phyloP scores from a whole-genome alignment of 441 rosid species.

The Geranium incanum region DNA sequence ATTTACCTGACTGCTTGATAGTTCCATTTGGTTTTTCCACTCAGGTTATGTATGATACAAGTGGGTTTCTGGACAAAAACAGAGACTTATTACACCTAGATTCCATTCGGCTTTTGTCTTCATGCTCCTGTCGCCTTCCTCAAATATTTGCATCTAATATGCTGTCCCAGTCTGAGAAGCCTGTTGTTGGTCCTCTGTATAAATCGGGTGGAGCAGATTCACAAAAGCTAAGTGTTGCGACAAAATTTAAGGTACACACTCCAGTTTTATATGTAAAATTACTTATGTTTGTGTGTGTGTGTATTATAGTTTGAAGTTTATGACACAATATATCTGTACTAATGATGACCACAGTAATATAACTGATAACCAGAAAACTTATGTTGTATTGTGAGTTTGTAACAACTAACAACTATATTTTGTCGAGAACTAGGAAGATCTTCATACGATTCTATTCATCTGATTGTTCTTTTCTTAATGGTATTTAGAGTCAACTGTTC shows the following conservation, averaged over 20 bases:
- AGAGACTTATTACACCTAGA: constrained; percentile 90
- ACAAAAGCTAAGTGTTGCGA: constrained; percentile 84
- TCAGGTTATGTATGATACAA: constrained; percentile 89
- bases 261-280: background rate
- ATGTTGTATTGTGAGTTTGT: background rate
- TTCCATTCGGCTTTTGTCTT: constrained; percentile 84
- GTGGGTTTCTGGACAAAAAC: constrained; percentile 94
- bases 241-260: constrained; percentile 79
- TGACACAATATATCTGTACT: too few species aligned
- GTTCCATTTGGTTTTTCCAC: constrained; percentile 25
- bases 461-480: constrained; percentile 11
- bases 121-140: constrained; percentile 83
- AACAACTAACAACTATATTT: background rate
- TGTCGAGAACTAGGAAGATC: background rate
- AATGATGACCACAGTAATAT: too few species aligned
- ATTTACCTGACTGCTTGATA: constrained; percentile 23
- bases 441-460: constrained; percentile 1
- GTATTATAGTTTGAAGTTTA: too few species aligned
- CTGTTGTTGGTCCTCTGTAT: constrained; percentile 68
- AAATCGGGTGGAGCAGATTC: constrained; percentile 98
- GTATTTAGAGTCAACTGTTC: constrained; percentile 78
- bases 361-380: background rate
- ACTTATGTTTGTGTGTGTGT: background rate
- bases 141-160: constrained; percentile 80
- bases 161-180: constrained; percentile 77